These are phyloP conservation scores for Aureococcus anophagefferens DNA, from an alignment of 108 stramenopile genomes.

Conservation along the genomic window DNA sequence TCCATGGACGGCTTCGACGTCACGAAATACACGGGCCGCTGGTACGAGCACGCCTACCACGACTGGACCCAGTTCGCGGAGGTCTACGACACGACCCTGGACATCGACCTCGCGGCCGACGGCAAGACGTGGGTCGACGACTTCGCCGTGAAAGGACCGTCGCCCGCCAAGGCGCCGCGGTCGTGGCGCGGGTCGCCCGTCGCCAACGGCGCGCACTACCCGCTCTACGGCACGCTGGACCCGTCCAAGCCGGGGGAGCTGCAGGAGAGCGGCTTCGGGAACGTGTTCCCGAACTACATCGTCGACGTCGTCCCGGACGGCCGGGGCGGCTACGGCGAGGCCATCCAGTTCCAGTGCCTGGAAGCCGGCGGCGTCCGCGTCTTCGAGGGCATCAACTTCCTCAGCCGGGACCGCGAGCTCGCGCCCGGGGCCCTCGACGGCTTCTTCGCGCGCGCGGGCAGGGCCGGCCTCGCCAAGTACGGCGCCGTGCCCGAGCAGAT, in stretches of 20 bases:
- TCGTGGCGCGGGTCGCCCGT: constrained; percentile 49
- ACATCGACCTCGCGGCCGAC: constrained; percentile 53
- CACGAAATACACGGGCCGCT: constrained; percentile 70
- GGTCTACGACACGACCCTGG: constrained; percentile 79
- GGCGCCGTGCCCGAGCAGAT: constrained; percentile 78
- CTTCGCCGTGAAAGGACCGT: constrained; percentile 12
- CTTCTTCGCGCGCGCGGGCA: constrained; percentile 66
- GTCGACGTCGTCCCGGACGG: constrained; percentile 72
- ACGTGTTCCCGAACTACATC: constrained; percentile 84
- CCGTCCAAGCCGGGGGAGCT: constrained; percentile 66
- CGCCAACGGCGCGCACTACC: constrained; percentile 83
- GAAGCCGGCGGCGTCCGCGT: constrained; percentile 80
- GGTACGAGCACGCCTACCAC: constrained; percentile 67
- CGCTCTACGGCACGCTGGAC: constrained; percentile 77
- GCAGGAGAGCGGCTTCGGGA: constrained; percentile 73
- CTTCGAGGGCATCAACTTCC: constrained; percentile 88
- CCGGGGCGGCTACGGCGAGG: constrained; percentile 61
- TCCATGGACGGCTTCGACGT: constrained; percentile 78
- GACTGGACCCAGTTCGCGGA: constrained; percentile 90
- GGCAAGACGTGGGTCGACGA: constrained; percentile 7
- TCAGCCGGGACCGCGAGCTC: constrained; percentile 69
- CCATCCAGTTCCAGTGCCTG: constrained; percentile 82
- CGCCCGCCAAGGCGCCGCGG: not conserved
- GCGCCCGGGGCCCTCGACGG: constrained; percentile 55
- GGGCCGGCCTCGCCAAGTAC: constrained; percentile 72